These are phyloP conservation scores for Tanacetum coccineum DNA, from an alignment of 129 eudicot species.

Conservation along the genomic window DNA sequence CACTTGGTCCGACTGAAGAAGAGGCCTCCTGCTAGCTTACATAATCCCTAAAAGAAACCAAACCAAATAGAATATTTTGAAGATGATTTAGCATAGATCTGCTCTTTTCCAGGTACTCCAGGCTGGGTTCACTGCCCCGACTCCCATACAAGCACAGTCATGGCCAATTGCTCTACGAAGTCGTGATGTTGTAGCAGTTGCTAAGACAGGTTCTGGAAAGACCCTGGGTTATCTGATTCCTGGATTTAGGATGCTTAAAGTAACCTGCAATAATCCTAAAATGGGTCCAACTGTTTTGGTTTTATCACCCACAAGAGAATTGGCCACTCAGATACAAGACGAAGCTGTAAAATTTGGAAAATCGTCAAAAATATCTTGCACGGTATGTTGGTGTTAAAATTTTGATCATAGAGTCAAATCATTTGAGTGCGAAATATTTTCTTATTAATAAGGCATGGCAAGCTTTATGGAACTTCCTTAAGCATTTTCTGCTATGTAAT, in stretches of 20 bases:
- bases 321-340: constrained; percentile 95
- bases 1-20: constrained; percentile 76
- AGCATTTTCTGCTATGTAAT: too few species aligned
- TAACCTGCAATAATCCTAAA: constrained; percentile 53
- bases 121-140: constrained; percentile 90
- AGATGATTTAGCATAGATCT: constrained; percentile 19
- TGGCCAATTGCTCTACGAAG: constrained; percentile 96
- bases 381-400: constrained; percentile 41
- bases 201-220: constrained; percentile 96
- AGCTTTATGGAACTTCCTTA: too few species aligned
- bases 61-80: constrained; percentile 20
- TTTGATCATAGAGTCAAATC: too few species aligned
- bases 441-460: too few species aligned
- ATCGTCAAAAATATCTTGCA: constrained; percentile 72
- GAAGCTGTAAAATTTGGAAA: constrained; percentile 89
- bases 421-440: too few species aligned
- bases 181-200: constrained; percentile 91
- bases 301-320: constrained; percentile 90
- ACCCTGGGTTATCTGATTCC: constrained; percentile 93
- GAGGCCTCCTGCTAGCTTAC: constrained; percentile 43
- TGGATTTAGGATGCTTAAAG: constrained; percentile 77
- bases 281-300: constrained; percentile 92
- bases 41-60: constrained; percentile 32
- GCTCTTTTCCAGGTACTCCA: constrained; percentile 54
- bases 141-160: constrained; percentile 98